phyloP scores from a whole-genome alignment of 257 asterid species.

The Fraxinus americana region DNA sequence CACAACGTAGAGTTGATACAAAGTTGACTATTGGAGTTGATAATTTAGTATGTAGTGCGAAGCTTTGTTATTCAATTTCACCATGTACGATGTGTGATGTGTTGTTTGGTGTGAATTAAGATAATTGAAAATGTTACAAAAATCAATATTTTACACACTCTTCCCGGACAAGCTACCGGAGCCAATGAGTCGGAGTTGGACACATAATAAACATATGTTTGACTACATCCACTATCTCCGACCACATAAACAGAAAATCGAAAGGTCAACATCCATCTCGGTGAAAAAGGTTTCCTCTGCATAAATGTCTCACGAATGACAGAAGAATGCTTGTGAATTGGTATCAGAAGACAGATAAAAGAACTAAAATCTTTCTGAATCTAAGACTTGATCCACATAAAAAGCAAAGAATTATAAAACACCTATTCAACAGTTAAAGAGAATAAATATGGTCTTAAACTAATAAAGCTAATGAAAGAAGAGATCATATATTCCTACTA shows the following conservation, averaged over 20 bases:
- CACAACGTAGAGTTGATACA: background rate
- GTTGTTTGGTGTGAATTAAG: background rate
- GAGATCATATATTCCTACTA: conserved; percentile 11
- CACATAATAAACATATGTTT: too few relatives aligned
- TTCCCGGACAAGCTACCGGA: background rate
- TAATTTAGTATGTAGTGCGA: background rate
- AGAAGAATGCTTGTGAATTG: background rate
- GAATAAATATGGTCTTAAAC: conserved; percentile 10
- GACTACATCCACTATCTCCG: background rate
- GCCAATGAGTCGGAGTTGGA: background rate
- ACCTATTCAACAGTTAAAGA: conserved; percentile 16
- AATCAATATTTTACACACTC: background rate
- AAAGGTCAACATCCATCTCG: too few relatives aligned
- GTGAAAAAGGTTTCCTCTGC: background rate
- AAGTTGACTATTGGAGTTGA: background rate
- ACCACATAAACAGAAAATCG: background rate
- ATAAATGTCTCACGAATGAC: background rate
- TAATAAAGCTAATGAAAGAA: conserved; percentile 25
- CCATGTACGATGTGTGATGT: background rate
- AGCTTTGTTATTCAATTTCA: background rate
- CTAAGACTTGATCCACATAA: background rate
- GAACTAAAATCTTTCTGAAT: conserved; percentile 2
- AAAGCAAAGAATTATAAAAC: conserved; percentile 22
- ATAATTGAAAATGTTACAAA: background rate
- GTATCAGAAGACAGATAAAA: background rate